Evolutionary conservation across 495 filamentous ascomycete genomes (phyloP), one percentile per base, ranked within the genome.

Genomic region (Xylaria telfairii): DNA sequence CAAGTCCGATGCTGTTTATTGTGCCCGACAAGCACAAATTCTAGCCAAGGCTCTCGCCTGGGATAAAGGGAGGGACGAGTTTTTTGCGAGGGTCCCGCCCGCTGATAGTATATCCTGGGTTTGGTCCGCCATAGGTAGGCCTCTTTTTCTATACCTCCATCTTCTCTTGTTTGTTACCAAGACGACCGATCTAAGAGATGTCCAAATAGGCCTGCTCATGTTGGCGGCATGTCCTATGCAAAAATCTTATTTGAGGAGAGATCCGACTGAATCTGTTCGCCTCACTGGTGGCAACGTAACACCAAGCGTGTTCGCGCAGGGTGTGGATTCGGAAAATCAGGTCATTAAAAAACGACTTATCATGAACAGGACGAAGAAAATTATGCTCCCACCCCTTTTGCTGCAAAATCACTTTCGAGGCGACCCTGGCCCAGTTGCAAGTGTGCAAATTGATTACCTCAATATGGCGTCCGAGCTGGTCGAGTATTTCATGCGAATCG

Each of bases 121-220:
- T n/a, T 59, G n/a, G 4, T 59, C 56, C 21, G 56, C 32, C 3
- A 59, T 37, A 59, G 56, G 56, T 59, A 37, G n/a, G 56, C 7
- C 9, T 37, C 30, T 37, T 37, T 59, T 37, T 21, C 4, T 59
- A 21, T 32, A 21, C n/a, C 56, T 59, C 13, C 19, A 12, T 32
- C 56, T n/a, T 59, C 32, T 7, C 10, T 4, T 0, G 17, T 21
- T 10, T 21, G 17, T 2, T 34, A 34, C 9, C 30, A 21, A 37
- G 56, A 30, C 13, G 4, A 6, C 19, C n/a, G 19, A 37, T 59
- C 56, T 59, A 37, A 59, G 32, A 32, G 32, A n/a, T 54, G 10
- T 32, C 7, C 51, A 54, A 54, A 54, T 24, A 59, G 56, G 56
- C 17, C 56, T 59, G 4, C 32, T 59, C 1, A 59, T 59, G 56